Evolutionary conservation across 495 filamentous ascomycete species (phyloP).

Genomic region (Tuber calosporum): DNA sequence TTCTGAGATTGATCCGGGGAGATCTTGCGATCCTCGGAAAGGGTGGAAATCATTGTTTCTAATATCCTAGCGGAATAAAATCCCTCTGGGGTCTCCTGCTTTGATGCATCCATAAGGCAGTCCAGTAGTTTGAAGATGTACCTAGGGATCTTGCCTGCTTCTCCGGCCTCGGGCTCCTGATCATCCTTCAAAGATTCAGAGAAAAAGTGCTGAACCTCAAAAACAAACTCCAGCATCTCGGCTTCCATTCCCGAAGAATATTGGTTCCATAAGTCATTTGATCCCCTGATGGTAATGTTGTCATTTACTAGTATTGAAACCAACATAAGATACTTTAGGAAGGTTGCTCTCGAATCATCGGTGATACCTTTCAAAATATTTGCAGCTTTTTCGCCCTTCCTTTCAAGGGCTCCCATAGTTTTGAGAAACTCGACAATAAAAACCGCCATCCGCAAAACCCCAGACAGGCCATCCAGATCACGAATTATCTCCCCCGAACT

Average conservation of each 20-base stretch:
- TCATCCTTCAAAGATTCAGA: constrained; percentile 45
- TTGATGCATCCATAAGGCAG: constrained; percentile 35
- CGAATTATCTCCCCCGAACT: constrained; percentile 31
- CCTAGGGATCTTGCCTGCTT: constrained; percentile 35
- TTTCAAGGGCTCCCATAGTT: constrained; percentile 11
- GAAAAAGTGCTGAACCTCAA: constrained; percentile 52
- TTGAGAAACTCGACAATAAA: constrained; percentile 56
- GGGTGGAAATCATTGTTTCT: constrained; percentile 17
- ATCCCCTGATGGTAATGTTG: constrained; percentile 53
- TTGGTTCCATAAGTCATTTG: constrained; percentile 52
- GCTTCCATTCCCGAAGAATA: constrained; percentile 49
- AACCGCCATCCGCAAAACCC: constrained; percentile 63
- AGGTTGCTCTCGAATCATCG: constrained; percentile 31
- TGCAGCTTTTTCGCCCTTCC: neutral
- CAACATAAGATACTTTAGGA: constrained; percentile 49
- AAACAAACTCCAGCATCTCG: constrained; percentile 57
- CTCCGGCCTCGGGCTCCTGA: constrained; percentile 37
- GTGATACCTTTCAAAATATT: constrained; percentile 17
- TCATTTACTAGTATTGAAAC: constrained; percentile 57
- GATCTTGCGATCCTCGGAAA: constrained; percentile 16
- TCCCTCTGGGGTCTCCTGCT: constrained; percentile 39
- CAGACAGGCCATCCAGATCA: constrained; percentile 62
- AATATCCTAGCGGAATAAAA: constrained; percentile 52
- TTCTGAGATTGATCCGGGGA: constrained; percentile 14
- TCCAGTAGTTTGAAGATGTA: constrained; percentile 36